Evolutionary conservation across 768 basidiomycete genomes (phyloP).

Genomic region (Lactifluus piperatus): DNA sequence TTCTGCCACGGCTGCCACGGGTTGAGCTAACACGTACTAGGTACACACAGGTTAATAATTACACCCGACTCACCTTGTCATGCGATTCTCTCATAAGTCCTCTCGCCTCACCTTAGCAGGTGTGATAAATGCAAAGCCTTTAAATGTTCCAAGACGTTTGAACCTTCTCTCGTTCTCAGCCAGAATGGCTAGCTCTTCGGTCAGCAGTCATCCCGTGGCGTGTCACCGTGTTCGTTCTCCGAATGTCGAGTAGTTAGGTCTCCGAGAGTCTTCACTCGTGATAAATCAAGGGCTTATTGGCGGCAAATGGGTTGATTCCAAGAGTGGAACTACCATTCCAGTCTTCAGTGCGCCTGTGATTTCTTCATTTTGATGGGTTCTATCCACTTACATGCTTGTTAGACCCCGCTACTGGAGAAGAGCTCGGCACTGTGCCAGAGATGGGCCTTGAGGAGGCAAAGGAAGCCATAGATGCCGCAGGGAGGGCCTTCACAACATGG

Average conservation of each 20-base stretch:
- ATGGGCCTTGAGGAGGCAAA: constrained; percentile 81
- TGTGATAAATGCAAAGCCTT: background rate
- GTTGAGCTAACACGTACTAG: too few species aligned
- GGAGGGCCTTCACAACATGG: constrained; percentile 77
- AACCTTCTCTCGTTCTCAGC: background rate
- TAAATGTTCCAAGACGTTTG: background rate
- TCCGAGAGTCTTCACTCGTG: constrained; percentile 71
- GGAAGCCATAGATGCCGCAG: constrained; percentile 76
- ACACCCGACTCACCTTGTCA: background rate
- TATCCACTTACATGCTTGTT: background rate
- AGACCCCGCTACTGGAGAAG: constrained; percentile 87
- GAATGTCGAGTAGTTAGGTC: constrained; percentile 19
- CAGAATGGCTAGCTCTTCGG: constrained; percentile 11
- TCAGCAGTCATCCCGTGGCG: background rate
- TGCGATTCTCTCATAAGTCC: background rate
- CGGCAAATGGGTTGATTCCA: constrained; percentile 83
- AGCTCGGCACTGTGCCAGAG: constrained; percentile 81
- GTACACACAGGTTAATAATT: too few species aligned
- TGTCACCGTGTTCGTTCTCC: background rate
- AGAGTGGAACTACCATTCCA: constrained; percentile 56
- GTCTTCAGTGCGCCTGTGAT: constrained; percentile 58
- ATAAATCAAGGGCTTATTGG: constrained; percentile 71
- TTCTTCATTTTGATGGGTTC: background rate
- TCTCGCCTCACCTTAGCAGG: background rate
- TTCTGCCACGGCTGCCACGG: too few species aligned